Conservation (phyloP, 2,329 filamentous ascomycete species). For the Curvularia sp. region DNA sequence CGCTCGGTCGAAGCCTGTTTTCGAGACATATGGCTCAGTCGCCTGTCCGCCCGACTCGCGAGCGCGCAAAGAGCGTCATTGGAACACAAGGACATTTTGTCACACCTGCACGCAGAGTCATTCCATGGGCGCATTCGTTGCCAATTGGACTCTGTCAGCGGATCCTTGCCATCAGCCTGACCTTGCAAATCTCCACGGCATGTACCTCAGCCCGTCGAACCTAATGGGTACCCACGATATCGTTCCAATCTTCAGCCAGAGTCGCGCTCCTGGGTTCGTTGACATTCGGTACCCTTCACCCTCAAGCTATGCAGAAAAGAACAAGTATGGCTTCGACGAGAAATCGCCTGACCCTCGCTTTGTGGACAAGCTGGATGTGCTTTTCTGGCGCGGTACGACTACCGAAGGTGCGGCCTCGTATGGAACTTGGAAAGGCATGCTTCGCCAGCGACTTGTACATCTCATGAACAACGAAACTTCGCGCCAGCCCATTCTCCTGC, state of each 20-base stretch:
- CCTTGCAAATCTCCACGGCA: constrained; percentile 73
- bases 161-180: constrained; percentile 81
- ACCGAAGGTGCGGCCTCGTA: constrained; percentile 59
- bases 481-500: constrained; percentile 43
- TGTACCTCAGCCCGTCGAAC: constrained; percentile 70
- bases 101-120: constrained; percentile 68
- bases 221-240: constrained; percentile 69
- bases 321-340: constrained; percentile 59
- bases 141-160: constrained; percentile 69
- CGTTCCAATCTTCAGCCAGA: constrained; percentile 77
- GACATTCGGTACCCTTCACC: constrained; percentile 77
- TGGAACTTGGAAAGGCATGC: constrained; percentile 71
- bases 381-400: constrained; percentile 79
- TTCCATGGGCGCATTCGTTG: constrained; percentile 70
- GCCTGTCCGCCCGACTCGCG: constrained; percentile 70
- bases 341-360: constrained; percentile 63
- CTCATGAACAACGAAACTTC: constrained; percentile 52
- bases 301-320: constrained; percentile 68
- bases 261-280: constrained; percentile 73
- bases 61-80: constrained; percentile 65
- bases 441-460: constrained; percentile 74
- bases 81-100: constrained; percentile 71
- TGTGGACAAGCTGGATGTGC: constrained; percentile 65
- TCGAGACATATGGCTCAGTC: constrained; percentile 52
- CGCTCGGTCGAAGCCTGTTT: constrained; percentile 49